Evolutionary conservation across 768 basidiomycete species (phyloP), one percentile per base, ranked within the genome.

Genomic region (Calocybe cyanea): DNA sequence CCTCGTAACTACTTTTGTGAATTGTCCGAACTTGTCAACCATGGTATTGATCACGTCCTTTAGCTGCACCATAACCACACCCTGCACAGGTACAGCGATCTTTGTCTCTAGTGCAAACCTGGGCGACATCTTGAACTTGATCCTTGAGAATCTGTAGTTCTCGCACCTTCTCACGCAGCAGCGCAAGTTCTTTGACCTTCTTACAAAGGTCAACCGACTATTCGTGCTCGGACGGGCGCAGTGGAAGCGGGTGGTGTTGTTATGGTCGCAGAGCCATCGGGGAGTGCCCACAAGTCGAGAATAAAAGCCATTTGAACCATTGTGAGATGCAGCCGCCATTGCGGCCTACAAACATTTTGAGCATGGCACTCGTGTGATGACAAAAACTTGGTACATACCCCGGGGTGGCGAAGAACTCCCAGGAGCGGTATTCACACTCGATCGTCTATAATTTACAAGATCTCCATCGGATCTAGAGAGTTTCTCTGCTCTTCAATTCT

Each of bases 1-100:
- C 48, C 92, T 79, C 48, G 91, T 92, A 30, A 93, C 91, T 63
- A 93, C 91, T 60, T 85, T 84, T 28, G 94, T 92, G 64, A 97
- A 95, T 57, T 87, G 85, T 46, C 86, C 82, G 21, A 97, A 72
- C 49, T 76, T 76, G 54, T 76, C 74, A 28, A 73, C 75, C 81
- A 84, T 83, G 14, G 75, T 76, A 52, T 86, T 86, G 62, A 86
- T 85, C 50, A 83, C 81, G 50, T 83, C 86, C 67, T 88, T 87
- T 54, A 89, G 73, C 61, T 88, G 84, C 2, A 83, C 78, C 85
- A 89, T 87, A 36, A 86, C 83, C 38, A 79, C 78, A 48, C 87
- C 85, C 55, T 87, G 82, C 2, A 87, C 87, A 9, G 79, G 80
- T n/a, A 87, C 86, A 18, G 83, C 83, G 48, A 89, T 87, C 66